A percentile compares a stretch with the other conserved stretches of the same genome.
phyloP scores from a whole-genome alignment of 1,284 basidiomycete species.

The Serendipita sp. region DNA sequence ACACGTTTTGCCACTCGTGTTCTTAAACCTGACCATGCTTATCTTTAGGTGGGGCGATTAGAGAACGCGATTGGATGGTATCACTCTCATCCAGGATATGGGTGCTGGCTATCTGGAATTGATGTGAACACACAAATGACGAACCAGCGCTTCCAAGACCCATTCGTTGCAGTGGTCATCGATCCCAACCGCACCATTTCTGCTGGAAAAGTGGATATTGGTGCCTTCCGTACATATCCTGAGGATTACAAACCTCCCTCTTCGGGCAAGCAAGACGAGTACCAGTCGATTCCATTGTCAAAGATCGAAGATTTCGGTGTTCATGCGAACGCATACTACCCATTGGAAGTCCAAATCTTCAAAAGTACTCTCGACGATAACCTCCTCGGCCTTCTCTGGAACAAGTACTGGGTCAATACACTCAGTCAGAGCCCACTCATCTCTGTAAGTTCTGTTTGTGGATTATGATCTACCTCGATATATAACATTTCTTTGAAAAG shows the following conservation, averaged over 20 bases:
- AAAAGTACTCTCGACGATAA: slow-evolving; percentile 79
- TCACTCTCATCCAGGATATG: slow-evolving; percentile 94
- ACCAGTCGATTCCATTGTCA: slow-evolving; percentile 85
- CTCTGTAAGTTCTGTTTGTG: slow-evolving; percentile 43
- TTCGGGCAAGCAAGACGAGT: slow-evolving; percentile 45
- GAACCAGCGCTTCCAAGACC: slow-evolving; percentile 90
- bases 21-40: slow-evolving; percentile 1
- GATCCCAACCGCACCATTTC: slow-evolving; percentile 98
- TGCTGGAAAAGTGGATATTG: slow-evolving; percentile 95
- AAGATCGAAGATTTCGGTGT: slow-evolving; percentile 98
- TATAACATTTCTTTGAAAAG: slow-evolving; percentile 27
- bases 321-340: slow-evolving; percentile 94
- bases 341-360: slow-evolving; percentile 87
- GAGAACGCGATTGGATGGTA: slow-evolving; percentile 98
- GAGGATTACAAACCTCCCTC: slow-evolving; percentile 76
- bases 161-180: slow-evolving; percentile 94
- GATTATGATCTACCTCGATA: neutral
- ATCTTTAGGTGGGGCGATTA: slow-evolving; percentile 51
- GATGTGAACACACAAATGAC: slow-evolving; percentile 92
- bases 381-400: slow-evolving; percentile 84
- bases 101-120: slow-evolving; percentile 94
- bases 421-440: slow-evolving; percentile 82
- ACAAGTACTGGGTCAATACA: slow-evolving; percentile 99
- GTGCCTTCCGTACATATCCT: slow-evolving; percentile 94
- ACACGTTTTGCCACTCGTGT: neutral